Conservation (phyloP, 176 grass and related monocot species). For the Raddia guianensis region DNA sequence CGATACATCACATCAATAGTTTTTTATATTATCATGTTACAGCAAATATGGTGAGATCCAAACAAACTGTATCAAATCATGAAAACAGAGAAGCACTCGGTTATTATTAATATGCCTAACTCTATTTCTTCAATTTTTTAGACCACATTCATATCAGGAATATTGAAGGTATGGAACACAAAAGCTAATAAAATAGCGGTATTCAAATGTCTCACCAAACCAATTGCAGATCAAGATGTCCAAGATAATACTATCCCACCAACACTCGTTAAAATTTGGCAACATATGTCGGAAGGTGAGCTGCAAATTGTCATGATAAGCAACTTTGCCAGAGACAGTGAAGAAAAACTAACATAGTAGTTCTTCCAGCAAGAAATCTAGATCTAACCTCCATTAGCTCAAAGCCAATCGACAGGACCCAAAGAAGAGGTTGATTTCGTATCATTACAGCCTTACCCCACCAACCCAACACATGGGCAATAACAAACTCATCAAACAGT, state of each 20-base stretch:
- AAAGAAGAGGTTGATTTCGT: slow-evolving; percentile 90
- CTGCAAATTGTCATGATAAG: slow-evolving; percentile 56
- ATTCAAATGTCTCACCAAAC: slow-evolving; percentile 73
- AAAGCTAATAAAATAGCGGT: neutral
- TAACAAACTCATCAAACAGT: slow-evolving; percentile 96
- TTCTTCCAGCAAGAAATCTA: slow-evolving; percentile 24
- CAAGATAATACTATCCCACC: slow-evolving; percentile 99
- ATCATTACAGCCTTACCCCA: slow-evolving; percentile 99
- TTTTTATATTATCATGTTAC: slow-evolving; percentile 33
- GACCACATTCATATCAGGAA: slow-evolving; percentile 26
- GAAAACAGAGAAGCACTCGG: neutral
- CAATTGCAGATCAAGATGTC: slow-evolving; percentile 99
- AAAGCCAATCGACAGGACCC: slow-evolving; percentile 94
- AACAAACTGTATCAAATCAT: slow-evolving; percentile 34
- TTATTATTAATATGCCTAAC: slow-evolving; percentile 9
- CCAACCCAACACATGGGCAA: slow-evolving; percentile 96
- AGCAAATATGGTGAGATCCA: slow-evolving; percentile 33
- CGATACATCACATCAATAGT: slow-evolving; percentile 18
- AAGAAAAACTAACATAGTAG: slow-evolving; percentile 21
- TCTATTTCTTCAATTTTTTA: neutral
- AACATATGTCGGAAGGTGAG: slow-evolving; percentile 98
- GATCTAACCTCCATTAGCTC: slow-evolving; percentile 95
- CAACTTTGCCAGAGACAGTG: slow-evolving; percentile 29
- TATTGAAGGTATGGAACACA: neutral
- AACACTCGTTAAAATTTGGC: slow-evolving; percentile 99